Conservation (phyloP, 108 stramenopile genomes). For the Skeletonema grethae region DNA sequence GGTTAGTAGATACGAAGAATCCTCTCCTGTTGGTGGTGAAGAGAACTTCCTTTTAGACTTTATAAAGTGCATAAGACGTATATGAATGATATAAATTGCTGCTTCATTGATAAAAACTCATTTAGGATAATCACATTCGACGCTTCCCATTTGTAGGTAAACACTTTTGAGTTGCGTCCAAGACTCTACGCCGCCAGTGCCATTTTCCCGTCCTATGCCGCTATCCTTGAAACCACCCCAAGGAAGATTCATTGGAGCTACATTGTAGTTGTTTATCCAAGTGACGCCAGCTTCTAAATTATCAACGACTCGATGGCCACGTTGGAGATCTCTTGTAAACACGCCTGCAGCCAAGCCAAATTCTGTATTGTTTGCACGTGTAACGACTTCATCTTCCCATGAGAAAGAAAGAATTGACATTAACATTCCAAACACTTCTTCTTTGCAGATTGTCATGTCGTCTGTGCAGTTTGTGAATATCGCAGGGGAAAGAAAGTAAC, state of each 20-base stretch:
- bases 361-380: conserved; percentile 68
- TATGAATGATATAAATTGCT: no score
- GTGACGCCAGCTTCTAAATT: conserved; percentile 60
- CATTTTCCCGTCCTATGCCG: conserved; percentile 74
- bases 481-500: conserved; percentile 59
- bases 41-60: conserved; percentile 9
- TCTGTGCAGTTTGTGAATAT: conserved; percentile 57
- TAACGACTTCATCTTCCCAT: conserved; percentile 65
- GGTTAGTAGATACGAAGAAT: conserved; percentile 37
- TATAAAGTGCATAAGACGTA: neutral
- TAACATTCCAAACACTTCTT: conserved; percentile 72
- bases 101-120: neutral
- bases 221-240: conserved; percentile 66
- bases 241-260: conserved; percentile 47
- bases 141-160: conserved; percentile 49
- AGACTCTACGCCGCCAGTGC: conserved; percentile 39
- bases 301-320: conserved; percentile 55
- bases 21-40: conserved; percentile 28
- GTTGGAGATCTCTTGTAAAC: conserved; percentile 59
- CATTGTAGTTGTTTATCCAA: conserved; percentile 78
- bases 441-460: conserved; percentile 57
- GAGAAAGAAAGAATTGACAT: conserved; percentile 64
- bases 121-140: conserved; percentile 29
- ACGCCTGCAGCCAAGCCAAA: conserved; percentile 85
- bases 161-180: conserved; percentile 60